Percentiles rank a stretch among this genome's conserved stretches.
Conservation (phyloP, 1,139 yeast species). For the Nakaseomyces bracarensis region DNA sequence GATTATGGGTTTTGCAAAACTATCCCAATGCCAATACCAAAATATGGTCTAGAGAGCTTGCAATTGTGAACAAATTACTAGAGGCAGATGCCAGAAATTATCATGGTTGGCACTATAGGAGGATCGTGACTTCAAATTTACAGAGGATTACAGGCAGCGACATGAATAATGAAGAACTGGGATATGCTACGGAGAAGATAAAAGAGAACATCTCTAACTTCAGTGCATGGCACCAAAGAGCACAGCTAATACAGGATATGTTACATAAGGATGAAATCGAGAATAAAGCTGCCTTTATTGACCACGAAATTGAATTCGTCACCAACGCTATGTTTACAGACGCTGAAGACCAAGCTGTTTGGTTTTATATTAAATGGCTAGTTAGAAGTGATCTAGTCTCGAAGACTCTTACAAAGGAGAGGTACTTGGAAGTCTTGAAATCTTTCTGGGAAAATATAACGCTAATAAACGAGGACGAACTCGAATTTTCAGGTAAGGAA, state of each 20-base stretch:
- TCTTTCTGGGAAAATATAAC: conserved; percentile 37
- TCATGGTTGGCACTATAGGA: conserved; percentile 94
- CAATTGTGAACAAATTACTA: conserved; percentile 58
- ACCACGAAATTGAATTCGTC: conserved; percentile 56
- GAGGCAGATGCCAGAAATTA: conserved; percentile 72
- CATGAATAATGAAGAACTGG: conserved; percentile 47
- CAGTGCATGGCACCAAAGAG: conserved; percentile 93
- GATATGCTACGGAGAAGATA: conserved; percentile 70
- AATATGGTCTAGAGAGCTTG: conserved; percentile 64
- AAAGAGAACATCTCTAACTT: conserved; percentile 81
- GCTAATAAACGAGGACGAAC: conserved; percentile 55
- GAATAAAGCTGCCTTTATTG: conserved; percentile 35
- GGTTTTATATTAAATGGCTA: conserved; percentile 86
- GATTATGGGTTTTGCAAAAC: conserved; percentile 68
- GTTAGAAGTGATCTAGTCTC: conserved; percentile 42
- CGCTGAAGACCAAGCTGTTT: conserved; percentile 86
- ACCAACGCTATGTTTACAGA: conserved; percentile 87
- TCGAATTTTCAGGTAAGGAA: conserved; percentile 49
- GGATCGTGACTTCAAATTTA: conserved; percentile 53
- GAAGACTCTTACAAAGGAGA: conserved; percentile 24
- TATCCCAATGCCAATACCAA: conserved; percentile 37
- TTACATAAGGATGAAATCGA: conserved; percentile 31
- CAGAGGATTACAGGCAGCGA: conserved; percentile 34
- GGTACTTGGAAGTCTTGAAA: conserved; percentile 33
- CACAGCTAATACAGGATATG: conserved; percentile 54